phyloP scores from a whole-genome alignment of 2,329 filamentous ascomycete genomes.

The Cercospora berteroae region DNA sequence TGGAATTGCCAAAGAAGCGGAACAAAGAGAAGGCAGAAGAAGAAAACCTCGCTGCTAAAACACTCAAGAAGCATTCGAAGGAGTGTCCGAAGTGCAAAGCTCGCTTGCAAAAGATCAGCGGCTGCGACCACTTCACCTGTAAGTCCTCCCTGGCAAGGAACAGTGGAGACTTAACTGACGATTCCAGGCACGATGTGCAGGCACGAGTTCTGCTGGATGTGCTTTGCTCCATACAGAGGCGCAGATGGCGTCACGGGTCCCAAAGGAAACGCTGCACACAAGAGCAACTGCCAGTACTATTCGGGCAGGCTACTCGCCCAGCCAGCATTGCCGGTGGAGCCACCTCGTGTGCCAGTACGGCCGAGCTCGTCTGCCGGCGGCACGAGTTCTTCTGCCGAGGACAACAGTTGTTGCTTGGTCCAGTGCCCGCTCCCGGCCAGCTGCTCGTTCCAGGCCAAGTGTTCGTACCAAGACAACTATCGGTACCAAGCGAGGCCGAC shows the following conservation, averaged over 20 bases:
- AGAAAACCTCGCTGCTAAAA: neutral
- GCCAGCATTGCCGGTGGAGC: neutral
- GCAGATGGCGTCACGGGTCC: neutral
- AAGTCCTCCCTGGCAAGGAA: neutral
- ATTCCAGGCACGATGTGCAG: conserved; percentile 11
- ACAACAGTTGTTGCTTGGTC: too few species aligned
- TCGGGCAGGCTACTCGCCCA: neutral
- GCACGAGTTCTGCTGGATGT: conserved; percentile 23
- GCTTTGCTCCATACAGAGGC: conserved; percentile 10
- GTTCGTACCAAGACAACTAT: too few species aligned
- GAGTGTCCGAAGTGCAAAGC: conserved; percentile 14
- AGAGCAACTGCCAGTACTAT: neutral
- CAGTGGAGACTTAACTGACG: neutral
- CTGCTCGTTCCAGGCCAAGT: too few species aligned
- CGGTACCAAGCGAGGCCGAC: too few species aligned
- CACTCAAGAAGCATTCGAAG: conserved; percentile 13
- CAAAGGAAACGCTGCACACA: conserved; percentile 5
- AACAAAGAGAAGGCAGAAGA: conserved; percentile 5
- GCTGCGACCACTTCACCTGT: conserved; percentile 14
- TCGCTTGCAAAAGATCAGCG: conserved; percentile 1
- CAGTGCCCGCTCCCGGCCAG: too few species aligned
- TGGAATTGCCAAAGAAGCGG: neutral
- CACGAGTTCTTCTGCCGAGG: too few species aligned
- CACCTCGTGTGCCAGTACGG: too few species aligned
- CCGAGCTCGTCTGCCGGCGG: too few species aligned